Evolutionary conservation across 2,329 filamentous ascomycete genomes (phyloP).

Genomic region (Curvularia sp.): DNA sequence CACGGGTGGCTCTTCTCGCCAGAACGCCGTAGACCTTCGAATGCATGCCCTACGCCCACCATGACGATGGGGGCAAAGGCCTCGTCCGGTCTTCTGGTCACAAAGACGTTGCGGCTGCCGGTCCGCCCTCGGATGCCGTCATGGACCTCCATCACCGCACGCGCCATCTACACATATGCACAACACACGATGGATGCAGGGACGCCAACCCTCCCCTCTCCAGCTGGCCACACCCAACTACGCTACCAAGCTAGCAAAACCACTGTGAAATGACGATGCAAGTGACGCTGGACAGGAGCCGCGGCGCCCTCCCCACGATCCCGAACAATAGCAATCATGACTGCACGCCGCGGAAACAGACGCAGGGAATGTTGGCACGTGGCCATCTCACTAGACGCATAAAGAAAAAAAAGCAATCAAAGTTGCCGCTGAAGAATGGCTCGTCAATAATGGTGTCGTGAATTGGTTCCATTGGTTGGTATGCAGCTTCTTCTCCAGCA

Average conservation of each 20-base stretch:
- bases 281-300: background rate
- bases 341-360: conserved; percentile 6
- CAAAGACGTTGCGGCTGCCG: background rate
- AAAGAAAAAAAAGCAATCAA: background rate
- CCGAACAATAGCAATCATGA: background rate
- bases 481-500: conserved; percentile 17
- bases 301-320: background rate
- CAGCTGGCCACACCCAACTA: conserved; percentile 14
- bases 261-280: background rate
- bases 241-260: conserved; percentile 10
- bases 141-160: conserved; percentile 15
- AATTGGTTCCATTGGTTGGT: conserved; percentile 20
- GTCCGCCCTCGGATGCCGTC: conserved; percentile 19
- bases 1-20: background rate
- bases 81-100: background rate
- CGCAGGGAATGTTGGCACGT: conserved; percentile 8
- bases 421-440: background rate
- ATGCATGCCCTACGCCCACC: background rate
- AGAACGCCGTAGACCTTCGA: background rate
- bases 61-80: conserved; percentile 4
- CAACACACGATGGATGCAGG: conserved; percentile 3
- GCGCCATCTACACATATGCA: background rate
- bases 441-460: conserved; percentile 1
- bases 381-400: conserved; percentile 4
- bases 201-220: conserved; percentile 19